A percentile compares a stretch with the other conserved stretches of the same genome.
These are phyloP conservation scores for Pseudozyma tsukubaensis DNA, from an alignment of 1,284 basidiomycete genomes.

Conservation along the genomic window DNA sequence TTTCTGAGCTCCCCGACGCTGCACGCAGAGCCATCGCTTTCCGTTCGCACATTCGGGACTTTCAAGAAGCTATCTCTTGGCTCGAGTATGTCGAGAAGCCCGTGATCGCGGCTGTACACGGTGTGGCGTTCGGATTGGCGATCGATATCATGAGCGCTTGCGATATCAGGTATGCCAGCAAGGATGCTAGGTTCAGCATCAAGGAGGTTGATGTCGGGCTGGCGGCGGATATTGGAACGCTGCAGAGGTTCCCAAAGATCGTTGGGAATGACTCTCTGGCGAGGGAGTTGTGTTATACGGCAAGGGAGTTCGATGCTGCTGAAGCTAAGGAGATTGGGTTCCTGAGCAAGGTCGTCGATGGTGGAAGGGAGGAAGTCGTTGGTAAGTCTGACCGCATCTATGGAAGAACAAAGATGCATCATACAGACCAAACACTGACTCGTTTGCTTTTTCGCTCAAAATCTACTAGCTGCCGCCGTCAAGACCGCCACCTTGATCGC, in stretches of 20 bases:
- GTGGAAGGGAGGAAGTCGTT: constrained; percentile 74
- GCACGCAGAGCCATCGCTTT: constrained; percentile 61
- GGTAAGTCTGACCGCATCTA: constrained; percentile 33
- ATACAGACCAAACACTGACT: neutral
- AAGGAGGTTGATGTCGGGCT: constrained; percentile 91
- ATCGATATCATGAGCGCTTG: constrained; percentile 81
- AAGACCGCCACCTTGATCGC: constrained; percentile 79
- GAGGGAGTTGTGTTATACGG: constrained; percentile 83
- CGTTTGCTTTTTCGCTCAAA: neutral
- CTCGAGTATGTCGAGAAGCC: constrained; percentile 80
- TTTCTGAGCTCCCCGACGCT: constrained; percentile 48
- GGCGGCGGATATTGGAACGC: constrained; percentile 88
- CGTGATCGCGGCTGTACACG: constrained; percentile 86
- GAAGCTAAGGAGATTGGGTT: constrained; percentile 83
- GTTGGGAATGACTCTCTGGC: constrained; percentile 82
- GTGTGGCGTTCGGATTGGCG: constrained; percentile 80
- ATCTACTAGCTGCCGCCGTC: constrained; percentile 73
- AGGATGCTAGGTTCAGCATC: constrained; percentile 78
- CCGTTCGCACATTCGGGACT: constrained; percentile 62
- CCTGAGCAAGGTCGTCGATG: constrained; percentile 79
- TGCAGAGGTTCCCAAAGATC: constrained; percentile 85
- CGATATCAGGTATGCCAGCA: constrained; percentile 82
- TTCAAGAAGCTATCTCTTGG: constrained; percentile 64
- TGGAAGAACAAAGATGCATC: neutral
- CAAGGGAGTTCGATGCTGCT: constrained; percentile 76